A percentile compares a stretch with the other conserved stretches of the same genome.
These are phyloP conservation scores for Botryotinia convoluta DNA, from an alignment of 2,329 filamentous ascomycete species.

Conservation along the genomic window DNA sequence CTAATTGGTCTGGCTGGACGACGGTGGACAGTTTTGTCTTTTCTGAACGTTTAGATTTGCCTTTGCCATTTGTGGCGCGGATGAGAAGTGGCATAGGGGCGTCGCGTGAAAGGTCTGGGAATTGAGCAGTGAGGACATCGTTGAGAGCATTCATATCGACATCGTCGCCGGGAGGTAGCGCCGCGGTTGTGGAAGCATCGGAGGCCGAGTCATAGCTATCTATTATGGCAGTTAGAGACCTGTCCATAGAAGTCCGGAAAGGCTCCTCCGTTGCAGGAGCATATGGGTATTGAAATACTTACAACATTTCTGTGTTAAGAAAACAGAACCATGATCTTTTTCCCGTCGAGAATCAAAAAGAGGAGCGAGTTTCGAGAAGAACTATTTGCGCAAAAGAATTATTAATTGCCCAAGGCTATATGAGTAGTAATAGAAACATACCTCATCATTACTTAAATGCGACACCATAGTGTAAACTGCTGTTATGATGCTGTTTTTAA, in stretches of 20 bases:
- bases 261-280: neutral
- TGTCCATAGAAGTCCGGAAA: too few species aligned
- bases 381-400: slow-evolving; percentile 48
- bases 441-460: slow-evolving; percentile 62
- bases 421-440: slow-evolving; percentile 33
- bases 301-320: slow-evolving; percentile 75
- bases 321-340: slow-evolving; percentile 71
- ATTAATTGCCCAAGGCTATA: neutral
- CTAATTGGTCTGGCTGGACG: slow-evolving; percentile 72
- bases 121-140: slow-evolving; percentile 44
- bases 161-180: neutral
- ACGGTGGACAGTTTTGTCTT: slow-evolving; percentile 80
- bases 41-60: neutral
- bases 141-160: slow-evolving; percentile 6
- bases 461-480: slow-evolving; percentile 37
- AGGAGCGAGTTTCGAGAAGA: slow-evolving; percentile 51
- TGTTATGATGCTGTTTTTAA: slow-evolving; percentile 18
- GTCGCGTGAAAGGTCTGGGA: slow-evolving; percentile 59
- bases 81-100: slow-evolving; percentile 71
- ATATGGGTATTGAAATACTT: slow-evolving; percentile 34
- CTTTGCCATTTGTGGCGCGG: slow-evolving; percentile 42
- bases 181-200: neutral
- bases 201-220: neutral
- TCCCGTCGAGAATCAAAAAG: slow-evolving; percentile 36
- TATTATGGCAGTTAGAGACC: neutral